These are phyloP conservation scores for Talaromyces sp. DNA, from an alignment of 2,329 filamentous ascomycete genomes.

Conservation along the genomic window DNA sequence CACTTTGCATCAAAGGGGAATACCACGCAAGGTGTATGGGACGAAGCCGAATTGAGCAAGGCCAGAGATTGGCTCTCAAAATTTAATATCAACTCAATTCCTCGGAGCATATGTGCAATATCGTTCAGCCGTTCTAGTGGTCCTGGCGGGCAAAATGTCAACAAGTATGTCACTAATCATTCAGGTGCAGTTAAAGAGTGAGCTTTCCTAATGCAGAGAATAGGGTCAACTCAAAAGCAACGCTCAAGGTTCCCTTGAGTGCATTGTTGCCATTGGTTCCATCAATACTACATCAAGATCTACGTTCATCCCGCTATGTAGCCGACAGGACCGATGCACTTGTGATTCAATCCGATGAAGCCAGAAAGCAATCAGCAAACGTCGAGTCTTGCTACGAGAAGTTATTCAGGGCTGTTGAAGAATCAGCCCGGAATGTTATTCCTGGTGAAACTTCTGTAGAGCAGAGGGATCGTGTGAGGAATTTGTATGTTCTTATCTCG, in stretches of 20 bases:
- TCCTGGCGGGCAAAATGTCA: slow-evolving; percentile 66
- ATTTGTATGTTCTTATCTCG: neutral
- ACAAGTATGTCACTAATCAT: slow-evolving; percentile 52
- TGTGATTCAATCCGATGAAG: slow-evolving; percentile 62
- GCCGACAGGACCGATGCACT: slow-evolving; percentile 53
- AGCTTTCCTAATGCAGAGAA: slow-evolving; percentile 3
- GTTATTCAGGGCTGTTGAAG: slow-evolving; percentile 53
- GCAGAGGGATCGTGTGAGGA: slow-evolving; percentile 53
- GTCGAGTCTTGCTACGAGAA: slow-evolving; percentile 58
- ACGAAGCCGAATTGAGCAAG: slow-evolving; percentile 34
- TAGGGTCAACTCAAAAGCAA: slow-evolving; percentile 66
- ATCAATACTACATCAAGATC: slow-evolving; percentile 49
- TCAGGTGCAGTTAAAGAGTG: neutral
- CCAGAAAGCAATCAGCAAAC: slow-evolving; percentile 60
- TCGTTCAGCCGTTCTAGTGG: slow-evolving; percentile 63
- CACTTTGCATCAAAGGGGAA: slow-evolving; percentile 28
- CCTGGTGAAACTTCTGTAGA: slow-evolving; percentile 60
- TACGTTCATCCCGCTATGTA: slow-evolving; percentile 55
- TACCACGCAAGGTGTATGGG: slow-evolving; percentile 20
- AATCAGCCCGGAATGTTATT: slow-evolving; percentile 50
- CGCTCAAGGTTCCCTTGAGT: slow-evolving; percentile 55
- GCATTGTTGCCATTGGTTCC: slow-evolving; percentile 55
- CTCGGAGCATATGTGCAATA: slow-evolving; percentile 55
- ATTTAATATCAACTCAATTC: slow-evolving; percentile 54
- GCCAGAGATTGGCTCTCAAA: slow-evolving; percentile 57